Evolutionary conservation across 805 yeast genomes (phyloP).

Genomic region (Metschnikowia orientalis): DNA sequence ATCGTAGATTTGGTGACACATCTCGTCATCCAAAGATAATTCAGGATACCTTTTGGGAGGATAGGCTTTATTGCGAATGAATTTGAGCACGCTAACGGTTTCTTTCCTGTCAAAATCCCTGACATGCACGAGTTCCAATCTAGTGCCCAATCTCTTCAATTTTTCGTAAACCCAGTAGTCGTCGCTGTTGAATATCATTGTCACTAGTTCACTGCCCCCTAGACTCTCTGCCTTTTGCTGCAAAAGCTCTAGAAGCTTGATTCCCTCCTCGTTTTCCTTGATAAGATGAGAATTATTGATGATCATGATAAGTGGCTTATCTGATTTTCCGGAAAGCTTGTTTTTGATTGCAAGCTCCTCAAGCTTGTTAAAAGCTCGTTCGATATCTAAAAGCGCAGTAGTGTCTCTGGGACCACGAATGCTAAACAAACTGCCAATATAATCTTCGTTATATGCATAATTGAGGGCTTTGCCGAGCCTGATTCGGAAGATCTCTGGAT

Average conservation of each 20-base stretch:
- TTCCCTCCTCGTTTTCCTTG: constrained; percentile 70
- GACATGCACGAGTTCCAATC: constrained; percentile 68
- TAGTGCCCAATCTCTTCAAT: constrained; percentile 63
- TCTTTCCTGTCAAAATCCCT: constrained; percentile 55
- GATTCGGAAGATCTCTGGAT: constrained; percentile 75
- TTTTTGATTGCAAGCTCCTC: constrained; percentile 65
- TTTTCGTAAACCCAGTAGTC: constrained; percentile 87
- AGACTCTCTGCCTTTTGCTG: constrained; percentile 82
- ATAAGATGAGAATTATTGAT: constrained; percentile 75
- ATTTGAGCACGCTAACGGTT: constrained; percentile 50
- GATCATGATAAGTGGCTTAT: constrained; percentile 60
- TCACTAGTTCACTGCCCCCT: constrained; percentile 67
- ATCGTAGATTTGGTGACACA: constrained; percentile 55
- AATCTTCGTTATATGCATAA: constrained; percentile 73
- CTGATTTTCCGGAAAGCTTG: constrained; percentile 30
- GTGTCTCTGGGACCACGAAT: constrained; percentile 84
- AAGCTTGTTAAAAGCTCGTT: constrained; percentile 71
- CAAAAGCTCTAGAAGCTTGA: constrained; percentile 61
- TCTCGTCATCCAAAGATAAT: constrained; percentile 28
- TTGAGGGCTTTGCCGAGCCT: constrained; percentile 72
- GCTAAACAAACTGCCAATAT: constrained; percentile 75
- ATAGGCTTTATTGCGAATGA: constrained; percentile 42
- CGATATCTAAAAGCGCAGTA: constrained; percentile 75
- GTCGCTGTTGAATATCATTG: constrained; percentile 72
- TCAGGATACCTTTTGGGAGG: constrained; percentile 33